A percentile compares a stretch with the other conserved stretches of the same genome.
Evolutionary conservation across 176 grass and related monocot genomes (phyloP).

Genomic region (Aegilops longissima): DNA sequence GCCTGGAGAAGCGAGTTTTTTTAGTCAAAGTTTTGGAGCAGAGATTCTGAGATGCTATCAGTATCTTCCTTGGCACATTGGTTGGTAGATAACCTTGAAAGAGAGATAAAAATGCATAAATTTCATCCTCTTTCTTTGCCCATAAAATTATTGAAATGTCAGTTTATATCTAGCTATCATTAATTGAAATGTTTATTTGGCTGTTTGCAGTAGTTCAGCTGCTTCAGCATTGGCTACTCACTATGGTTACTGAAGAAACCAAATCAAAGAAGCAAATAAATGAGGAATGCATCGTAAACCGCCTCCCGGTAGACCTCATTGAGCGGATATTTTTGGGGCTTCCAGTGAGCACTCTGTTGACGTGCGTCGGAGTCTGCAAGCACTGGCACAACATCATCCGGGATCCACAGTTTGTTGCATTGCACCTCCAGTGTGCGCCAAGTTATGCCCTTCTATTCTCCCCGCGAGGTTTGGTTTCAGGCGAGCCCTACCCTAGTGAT

Average conservation of each 20-base stretch:
- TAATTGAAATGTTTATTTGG: not conserved
- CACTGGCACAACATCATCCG: conserved; percentile 27
- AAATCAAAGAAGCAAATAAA: not conserved
- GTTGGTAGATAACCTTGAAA: not conserved
- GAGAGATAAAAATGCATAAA: not conserved
- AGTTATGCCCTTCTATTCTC: conserved; percentile 27
- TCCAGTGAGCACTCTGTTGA: conserved; percentile 29
- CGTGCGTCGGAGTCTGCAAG: conserved; percentile 9
- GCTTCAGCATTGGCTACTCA: not conserved
- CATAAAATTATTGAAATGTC: not conserved
- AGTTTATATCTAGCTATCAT: not conserved
- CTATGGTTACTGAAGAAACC: not conserved
- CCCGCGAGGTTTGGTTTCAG: not conserved
- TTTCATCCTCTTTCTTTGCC: not conserved
- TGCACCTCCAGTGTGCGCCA: conserved; percentile 9
- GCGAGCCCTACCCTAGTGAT: not conserved
- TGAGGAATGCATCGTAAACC: not conserved
- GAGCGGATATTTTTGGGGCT: conserved; percentile 22
- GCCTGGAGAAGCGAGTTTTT: not conserved
- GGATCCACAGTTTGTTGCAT: not conserved
- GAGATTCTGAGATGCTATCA: not conserved
- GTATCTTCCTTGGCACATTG: not conserved
- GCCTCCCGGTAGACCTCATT: not conserved
- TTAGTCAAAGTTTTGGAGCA: not conserved
- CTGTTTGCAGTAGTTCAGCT: not conserved